Conservation (phyloP, 805 yeast genomes). For the Suhomyces sp. region DNA sequence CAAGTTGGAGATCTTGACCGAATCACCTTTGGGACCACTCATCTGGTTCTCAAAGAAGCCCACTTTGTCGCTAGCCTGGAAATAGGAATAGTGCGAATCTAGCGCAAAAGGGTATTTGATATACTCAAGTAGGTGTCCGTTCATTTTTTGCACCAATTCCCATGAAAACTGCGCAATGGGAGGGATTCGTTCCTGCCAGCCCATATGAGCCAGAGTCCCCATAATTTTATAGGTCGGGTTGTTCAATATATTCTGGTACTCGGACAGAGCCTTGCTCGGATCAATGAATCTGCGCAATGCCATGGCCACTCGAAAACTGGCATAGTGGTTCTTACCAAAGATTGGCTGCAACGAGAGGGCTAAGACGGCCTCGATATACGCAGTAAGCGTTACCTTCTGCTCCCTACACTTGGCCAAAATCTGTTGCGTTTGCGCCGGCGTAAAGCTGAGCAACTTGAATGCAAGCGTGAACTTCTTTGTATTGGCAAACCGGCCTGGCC, state of each 20-base stretch:
- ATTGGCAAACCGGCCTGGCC: conserved; percentile 32
- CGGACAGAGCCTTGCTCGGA: conserved; percentile 10
- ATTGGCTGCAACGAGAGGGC: conserved; percentile 29
- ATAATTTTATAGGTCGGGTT: conserved; percentile 22
- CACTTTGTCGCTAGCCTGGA: conserved; percentile 14
- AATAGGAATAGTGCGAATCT: conserved; percentile 19
- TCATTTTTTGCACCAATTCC: conserved; percentile 16
- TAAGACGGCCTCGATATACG: conserved; percentile 25
- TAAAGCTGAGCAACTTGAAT: conserved; percentile 27
- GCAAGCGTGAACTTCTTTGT: conserved; percentile 16
- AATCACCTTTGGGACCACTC: conserved; percentile 28
- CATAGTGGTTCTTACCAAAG: conserved; percentile 22
- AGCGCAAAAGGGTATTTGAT: conserved; percentile 27
- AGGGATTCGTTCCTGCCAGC: conserved; percentile 28
- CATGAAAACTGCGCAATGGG: conserved; percentile 32
- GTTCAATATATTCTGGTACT: conserved; percentile 16
- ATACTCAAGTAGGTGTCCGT: conserved; percentile 12
- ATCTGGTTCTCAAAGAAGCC: conserved; percentile 21
- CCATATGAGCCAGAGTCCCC: conserved; percentile 35
- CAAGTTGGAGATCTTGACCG: conserved; percentile 35
- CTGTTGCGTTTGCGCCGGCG: conserved; percentile 19
- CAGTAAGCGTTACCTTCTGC: conserved; percentile 31
- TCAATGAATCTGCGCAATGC: conserved; percentile 29
- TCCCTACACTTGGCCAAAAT: conserved; percentile 27
- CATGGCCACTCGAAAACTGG: conserved; percentile 29